A percentile compares a stretch with the other conserved stretches of the same genome.
Conservation (phyloP, 306 rosid genomes). For the Oxytropis ochrocephala region DNA sequence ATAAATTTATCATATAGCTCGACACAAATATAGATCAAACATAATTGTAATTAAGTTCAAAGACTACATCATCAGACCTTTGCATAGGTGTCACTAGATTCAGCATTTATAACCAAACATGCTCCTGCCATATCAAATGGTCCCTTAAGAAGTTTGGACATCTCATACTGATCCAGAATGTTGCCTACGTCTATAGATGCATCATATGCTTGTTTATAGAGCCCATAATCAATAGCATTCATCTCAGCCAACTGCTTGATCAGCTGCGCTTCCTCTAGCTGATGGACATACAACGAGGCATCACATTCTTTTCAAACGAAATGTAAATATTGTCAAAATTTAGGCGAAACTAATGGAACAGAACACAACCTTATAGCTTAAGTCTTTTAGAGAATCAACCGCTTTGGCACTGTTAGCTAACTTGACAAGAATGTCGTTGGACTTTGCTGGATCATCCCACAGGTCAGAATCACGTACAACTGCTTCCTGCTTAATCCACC, state of each 20-base stretch:
- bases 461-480: conserved; percentile 50
- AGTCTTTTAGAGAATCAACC: conserved; percentile 71
- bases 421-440: conserved; percentile 61
- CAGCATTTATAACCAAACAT: conserved; percentile 57
- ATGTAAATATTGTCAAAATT: not conserved
- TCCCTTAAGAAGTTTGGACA: conserved; percentile 72
- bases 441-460: conserved; percentile 75
- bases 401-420: conserved; percentile 67
- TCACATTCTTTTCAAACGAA: too few relatives aligned
- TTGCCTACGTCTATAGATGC: conserved; percentile 62
- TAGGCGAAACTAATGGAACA: not conserved
- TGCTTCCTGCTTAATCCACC: conserved; percentile 61
- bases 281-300: conserved; percentile 15
- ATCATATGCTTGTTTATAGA: conserved; percentile 71
- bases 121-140: conserved; percentile 77
- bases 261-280: conserved; percentile 85
- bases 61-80: conserved; percentile 47
- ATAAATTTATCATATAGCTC: not conserved
- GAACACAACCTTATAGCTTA: conserved; percentile 59
- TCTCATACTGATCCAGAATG: conserved; percentile 66
- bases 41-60: conserved; percentile 5
- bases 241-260: conserved; percentile 63
- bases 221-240: conserved; percentile 63
- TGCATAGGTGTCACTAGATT: conserved; percentile 32
- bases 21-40: conserved; percentile 6